Evolutionary conservation across 345 rosid species (phyloP), one percentile per base, ranked within the genome.

Genomic region (Populus euphratica): DNA sequence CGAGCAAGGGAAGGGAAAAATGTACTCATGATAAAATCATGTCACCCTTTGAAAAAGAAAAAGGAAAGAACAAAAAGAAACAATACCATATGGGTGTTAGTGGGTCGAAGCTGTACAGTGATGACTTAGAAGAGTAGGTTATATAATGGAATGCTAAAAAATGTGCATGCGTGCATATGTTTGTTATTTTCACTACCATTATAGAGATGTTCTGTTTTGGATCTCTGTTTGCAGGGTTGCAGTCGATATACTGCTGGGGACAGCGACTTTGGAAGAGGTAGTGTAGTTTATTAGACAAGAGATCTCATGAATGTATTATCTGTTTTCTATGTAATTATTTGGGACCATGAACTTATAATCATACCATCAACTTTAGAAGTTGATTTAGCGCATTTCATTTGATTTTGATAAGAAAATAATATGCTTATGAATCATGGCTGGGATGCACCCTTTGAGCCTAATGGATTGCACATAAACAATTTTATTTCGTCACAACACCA

Each of bases 191-290:
- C 63, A 33, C 9, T n/a, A 10, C 29, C n/a, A 14, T 36, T 10
- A 70, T 31, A 39, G 14, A 27, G 72, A 18, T 74, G 54, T 72
- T 82, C 77, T 47, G 8, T 80, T 49, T 6, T 76, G 73, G 18
- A 72, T 75, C 65, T 75, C 39, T 59, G 50, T 44, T 43, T 85
- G 82, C 91, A 94, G 99, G 97, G 97, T 84, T 96, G 94, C 84
- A 86, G 90, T 85, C 88, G 87, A 69, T 92, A 88, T 69, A 84
- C 82, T 75, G 81, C 79, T 17, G 85, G 85, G 61, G 94, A 92
- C 82, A 84, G 69, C 49, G 85, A 85, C 80, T 87, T 86, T 80
- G 90, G 91, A 74, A 76, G 89, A 78, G 97, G 99, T 94, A 92
- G 77, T 78, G 56, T 76, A 68, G 29, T 38, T 64, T 36, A 73